phyloP scores from a whole-genome alignment of 129 eudicot species.

The Flaveria robusta region DNA sequence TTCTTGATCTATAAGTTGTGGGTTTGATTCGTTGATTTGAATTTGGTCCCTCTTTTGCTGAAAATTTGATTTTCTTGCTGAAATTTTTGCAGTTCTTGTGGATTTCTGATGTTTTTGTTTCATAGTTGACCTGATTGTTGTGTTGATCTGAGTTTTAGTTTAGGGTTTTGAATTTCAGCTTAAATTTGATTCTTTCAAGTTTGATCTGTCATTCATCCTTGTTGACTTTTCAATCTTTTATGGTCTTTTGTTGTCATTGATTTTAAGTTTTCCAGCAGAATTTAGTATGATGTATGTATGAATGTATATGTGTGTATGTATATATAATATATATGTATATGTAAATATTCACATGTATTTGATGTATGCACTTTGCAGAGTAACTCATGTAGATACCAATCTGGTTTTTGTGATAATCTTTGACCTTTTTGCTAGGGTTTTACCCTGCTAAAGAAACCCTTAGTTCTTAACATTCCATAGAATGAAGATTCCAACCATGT shows the following conservation, averaged over 20 bases:
- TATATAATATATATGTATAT: not conserved
- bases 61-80: not conserved
- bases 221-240: conserved; percentile 16
- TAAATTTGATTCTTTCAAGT: conserved; percentile 18
- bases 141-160: conserved; percentile 19
- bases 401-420: not conserved
- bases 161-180: not conserved
- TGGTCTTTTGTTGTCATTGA: conserved; percentile 9
- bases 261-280: conserved; percentile 12
- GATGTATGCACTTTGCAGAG: conserved; percentile 5
- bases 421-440: conserved; percentile 17
- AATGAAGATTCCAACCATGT: conserved; percentile 30
- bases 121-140: conserved; percentile 5
- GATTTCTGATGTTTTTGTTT: not conserved
- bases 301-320: not conserved
- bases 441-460: conserved; percentile 15
- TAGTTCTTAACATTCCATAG: conserved; percentile 19
- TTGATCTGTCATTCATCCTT: conserved; percentile 20
- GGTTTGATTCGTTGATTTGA: conserved; percentile 18
- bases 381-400: not conserved
- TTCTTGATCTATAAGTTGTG: conserved; percentile 32
- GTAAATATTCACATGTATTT: conserved; percentile 12
- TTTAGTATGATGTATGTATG: not conserved
- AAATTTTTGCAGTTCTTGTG: conserved; percentile 5
- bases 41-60: conserved; percentile 3